Base-by-base conservation (phyloP, 345 rosid species). In the Pistacia vera region DNA sequence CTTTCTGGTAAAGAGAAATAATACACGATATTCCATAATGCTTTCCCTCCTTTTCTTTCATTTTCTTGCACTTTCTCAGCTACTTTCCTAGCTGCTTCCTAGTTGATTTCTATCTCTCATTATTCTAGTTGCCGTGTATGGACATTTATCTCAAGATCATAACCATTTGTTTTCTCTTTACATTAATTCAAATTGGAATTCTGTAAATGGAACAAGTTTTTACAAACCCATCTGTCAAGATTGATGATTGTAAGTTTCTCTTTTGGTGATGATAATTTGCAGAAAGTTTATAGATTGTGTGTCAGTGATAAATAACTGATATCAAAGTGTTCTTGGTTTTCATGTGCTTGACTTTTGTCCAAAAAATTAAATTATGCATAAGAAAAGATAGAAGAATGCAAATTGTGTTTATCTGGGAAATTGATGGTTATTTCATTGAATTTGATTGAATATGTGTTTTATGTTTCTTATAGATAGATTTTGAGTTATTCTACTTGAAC, bases 111-210 rank as follows among this genome's bases (percentile, higher is more conserved):
- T 25, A 25, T 25, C 25, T 25, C 25, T 25, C 25, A 25, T 25
- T 73, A 25, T 5, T 56, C 57, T 12, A 64, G 66, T 56, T 77
- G 73, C 78, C 80, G 80, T 63, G 78, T 68, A 9, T 49, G 63
- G 81, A 77, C 76, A 63, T 57, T 17, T 30, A 30, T 30, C 33
- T 30, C 33, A 30, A 25, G 13, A 2, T 16, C 48, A 22, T 66
- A 2, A 33, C 3, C 3, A 30, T 49, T 16, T 12, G 10, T 67
- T 22, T 22, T 7, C 46, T 17, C 75, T 25, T 30, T 30, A 30
- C 33, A 30, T 30, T 30, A 2, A 10, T 49, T 2, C 1, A 46
- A 25, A 13, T 9, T 71, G 41, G 54, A 44, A 28, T 22, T 58
- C 22, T 59, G 30, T 9, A 64, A 16, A 4, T 11, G 20, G 16